These are phyloP conservation scores for Choiromyces venosus DNA, from an alignment of 495 filamentous ascomycete species.

Conservation along the genomic window DNA sequence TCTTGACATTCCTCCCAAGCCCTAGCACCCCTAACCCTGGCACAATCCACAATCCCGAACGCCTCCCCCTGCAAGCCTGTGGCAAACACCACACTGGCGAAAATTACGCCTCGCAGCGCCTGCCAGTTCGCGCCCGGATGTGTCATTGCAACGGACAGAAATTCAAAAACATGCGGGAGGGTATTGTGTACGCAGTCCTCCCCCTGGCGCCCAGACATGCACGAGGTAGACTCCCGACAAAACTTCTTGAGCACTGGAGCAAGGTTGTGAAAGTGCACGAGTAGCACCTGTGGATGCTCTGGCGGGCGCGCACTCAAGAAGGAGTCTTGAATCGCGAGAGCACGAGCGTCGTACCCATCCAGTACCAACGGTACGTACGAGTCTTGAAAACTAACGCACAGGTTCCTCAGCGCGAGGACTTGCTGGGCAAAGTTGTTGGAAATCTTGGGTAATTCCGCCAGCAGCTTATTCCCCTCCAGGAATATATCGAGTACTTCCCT, in stretches of 20 bases:
- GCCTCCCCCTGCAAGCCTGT: background rate
- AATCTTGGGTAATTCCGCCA: background rate
- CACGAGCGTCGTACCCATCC: background rate
- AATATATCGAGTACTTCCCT: background rate
- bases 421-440: background rate
- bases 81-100: background rate
- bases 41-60: background rate
- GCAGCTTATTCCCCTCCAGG: background rate
- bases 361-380: background rate
- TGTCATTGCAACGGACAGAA: background rate
- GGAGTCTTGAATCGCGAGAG: background rate
- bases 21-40: background rate
- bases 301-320: background rate
- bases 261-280: slow-evolving; percentile 1
- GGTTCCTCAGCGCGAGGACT: background rate
- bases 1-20: background rate
- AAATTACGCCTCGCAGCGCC: background rate
- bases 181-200: background rate
- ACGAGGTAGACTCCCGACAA: background rate
- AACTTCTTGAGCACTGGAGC: background rate
- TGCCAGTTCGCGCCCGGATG: background rate
- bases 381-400: background rate
- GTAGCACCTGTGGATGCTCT: background rate
- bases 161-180: background rate
- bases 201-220: background rate